These are phyloP conservation scores for Mollisiaceae sp. DNA, from an alignment of 2,329 filamentous ascomycete genomes.

Conservation along the genomic window DNA sequence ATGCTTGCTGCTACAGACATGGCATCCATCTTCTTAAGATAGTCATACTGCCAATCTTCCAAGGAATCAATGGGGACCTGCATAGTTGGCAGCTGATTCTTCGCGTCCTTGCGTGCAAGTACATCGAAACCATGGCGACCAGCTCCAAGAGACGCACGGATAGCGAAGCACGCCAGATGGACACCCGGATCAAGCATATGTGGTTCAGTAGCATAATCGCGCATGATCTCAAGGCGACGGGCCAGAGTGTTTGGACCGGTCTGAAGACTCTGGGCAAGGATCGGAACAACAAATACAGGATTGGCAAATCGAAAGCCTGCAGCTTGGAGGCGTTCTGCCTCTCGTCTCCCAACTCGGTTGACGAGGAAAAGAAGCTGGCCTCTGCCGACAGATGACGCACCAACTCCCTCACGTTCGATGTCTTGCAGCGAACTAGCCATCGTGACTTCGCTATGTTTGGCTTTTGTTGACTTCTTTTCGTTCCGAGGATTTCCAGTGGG, in stretches of 20 bases:
- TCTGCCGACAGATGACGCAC: constrained; percentile 55
- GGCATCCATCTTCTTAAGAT: constrained; percentile 49
- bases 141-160: constrained; percentile 52
- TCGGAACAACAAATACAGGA: constrained; percentile 68
- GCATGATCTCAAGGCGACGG: constrained; percentile 67
- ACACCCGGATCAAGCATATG: constrained; percentile 57
- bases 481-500: constrained; percentile 57
- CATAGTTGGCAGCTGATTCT: constrained; percentile 65
- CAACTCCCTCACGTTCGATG: constrained; percentile 21
- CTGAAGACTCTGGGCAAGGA: constrained; percentile 76
- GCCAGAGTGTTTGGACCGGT: constrained; percentile 65
- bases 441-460: constrained; percentile 20
- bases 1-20: constrained; percentile 54
- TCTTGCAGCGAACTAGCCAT: constrained; percentile 21
- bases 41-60: constrained; percentile 58
- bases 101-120: constrained; percentile 47
- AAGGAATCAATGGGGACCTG: constrained; percentile 58
- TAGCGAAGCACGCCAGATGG: constrained; percentile 63
- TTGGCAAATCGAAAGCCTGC: constrained; percentile 80
- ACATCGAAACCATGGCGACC: constrained; percentile 46
- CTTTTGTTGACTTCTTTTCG: constrained; percentile 18
- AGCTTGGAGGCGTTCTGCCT: constrained; percentile 68
- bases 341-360: constrained; percentile 62
- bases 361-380: constrained; percentile 85
- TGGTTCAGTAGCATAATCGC: constrained; percentile 56